These are phyloP conservation scores for Zygoascus ofunaensis DNA, from an alignment of 805 yeast species.

Conservation along the genomic window DNA sequence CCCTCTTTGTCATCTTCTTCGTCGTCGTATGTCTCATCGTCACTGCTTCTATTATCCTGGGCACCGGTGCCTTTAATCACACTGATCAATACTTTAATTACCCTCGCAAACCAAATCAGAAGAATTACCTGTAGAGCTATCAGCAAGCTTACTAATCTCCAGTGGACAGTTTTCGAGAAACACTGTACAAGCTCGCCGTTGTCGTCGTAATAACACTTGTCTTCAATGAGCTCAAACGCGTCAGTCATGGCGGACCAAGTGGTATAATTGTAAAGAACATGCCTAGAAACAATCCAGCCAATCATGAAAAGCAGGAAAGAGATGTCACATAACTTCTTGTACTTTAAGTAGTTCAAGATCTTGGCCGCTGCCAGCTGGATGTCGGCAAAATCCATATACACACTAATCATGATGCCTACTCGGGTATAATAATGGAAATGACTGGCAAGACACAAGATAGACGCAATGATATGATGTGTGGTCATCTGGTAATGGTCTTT, in stretches of 20 bases:
- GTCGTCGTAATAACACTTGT: conserved; percentile 20
- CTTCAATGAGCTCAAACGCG: conserved; percentile 35
- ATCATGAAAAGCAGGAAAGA: conserved; percentile 59
- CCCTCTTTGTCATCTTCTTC: conserved; percentile 9
- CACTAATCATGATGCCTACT: conserved; percentile 68
- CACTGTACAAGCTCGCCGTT: conserved; percentile 25
- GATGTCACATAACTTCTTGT: conserved; percentile 49
- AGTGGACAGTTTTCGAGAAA: conserved; percentile 25
- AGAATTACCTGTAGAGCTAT: conserved; percentile 59
- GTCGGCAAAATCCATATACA: conserved; percentile 80
- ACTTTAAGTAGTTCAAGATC: conserved; percentile 64
- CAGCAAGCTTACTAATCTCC: conserved; percentile 45
- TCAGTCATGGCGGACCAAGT: conserved; percentile 48
- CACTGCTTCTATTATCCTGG: conserved; percentile 81
- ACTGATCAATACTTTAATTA: conserved; percentile 56
- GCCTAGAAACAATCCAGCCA: conserved; percentile 65
- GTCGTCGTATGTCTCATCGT: conserved; percentile 40
- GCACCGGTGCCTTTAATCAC: conserved; percentile 69
- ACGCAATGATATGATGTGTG: conserved; percentile 77
- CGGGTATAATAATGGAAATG: conserved; percentile 64
- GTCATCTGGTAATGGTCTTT: conserved; percentile 85
- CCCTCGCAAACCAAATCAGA: conserved; percentile 66
- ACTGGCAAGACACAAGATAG: conserved; percentile 56
- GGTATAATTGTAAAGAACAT: conserved; percentile 61
- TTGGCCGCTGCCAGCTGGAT: conserved; percentile 64